Evolutionary conservation across 2,329 filamentous ascomycete genomes (phyloP).

Genomic region (Metarhizium humberi): DNA sequence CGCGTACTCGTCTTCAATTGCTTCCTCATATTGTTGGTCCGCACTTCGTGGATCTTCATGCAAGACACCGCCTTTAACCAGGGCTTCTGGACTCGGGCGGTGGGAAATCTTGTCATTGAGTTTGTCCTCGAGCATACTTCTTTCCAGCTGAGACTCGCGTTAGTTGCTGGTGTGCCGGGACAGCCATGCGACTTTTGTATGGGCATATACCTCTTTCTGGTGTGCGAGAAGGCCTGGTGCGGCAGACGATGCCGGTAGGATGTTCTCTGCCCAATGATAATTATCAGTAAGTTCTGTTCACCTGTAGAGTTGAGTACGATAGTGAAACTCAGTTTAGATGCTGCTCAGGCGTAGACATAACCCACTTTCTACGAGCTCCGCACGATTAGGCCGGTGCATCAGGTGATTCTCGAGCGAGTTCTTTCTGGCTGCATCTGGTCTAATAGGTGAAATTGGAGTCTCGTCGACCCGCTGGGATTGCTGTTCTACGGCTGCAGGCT

Average conservation of each 20-base stretch:
- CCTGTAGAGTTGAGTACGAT: neutral
- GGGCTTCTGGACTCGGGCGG: slow-evolving; percentile 64
- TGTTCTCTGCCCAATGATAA: slow-evolving; percentile 57
- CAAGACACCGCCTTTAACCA: slow-evolving; percentile 74
- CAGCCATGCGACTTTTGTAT: neutral
- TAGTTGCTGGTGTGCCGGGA: neutral
- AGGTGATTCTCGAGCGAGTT: slow-evolving; percentile 68
- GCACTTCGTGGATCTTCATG: slow-evolving; percentile 54
- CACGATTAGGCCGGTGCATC: slow-evolving; percentile 62
- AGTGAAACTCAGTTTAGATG: neutral
- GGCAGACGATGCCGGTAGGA: slow-evolving; percentile 68
- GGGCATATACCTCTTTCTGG: slow-evolving; percentile 56
- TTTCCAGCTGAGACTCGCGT: slow-evolving; percentile 51
- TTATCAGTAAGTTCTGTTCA: slow-evolving; percentile 10
- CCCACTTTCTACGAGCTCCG: slow-evolving; percentile 72
- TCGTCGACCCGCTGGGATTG: slow-evolving; percentile 32
- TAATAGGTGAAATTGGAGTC: slow-evolving; percentile 41
- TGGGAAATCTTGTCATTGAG: slow-evolving; percentile 80
- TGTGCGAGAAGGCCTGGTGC: slow-evolving; percentile 72
- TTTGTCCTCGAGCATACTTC: slow-evolving; percentile 77
- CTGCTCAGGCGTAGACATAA: slow-evolving; percentile 7
- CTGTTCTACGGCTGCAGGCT: slow-evolving; percentile 11
- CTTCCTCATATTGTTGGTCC: slow-evolving; percentile 48
- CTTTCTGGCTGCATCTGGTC: slow-evolving; percentile 44
- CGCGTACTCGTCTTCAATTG: slow-evolving; percentile 55